Conservation (phyloP, 176 grass and related monocot genomes). For the Bromus sterilis region DNA sequence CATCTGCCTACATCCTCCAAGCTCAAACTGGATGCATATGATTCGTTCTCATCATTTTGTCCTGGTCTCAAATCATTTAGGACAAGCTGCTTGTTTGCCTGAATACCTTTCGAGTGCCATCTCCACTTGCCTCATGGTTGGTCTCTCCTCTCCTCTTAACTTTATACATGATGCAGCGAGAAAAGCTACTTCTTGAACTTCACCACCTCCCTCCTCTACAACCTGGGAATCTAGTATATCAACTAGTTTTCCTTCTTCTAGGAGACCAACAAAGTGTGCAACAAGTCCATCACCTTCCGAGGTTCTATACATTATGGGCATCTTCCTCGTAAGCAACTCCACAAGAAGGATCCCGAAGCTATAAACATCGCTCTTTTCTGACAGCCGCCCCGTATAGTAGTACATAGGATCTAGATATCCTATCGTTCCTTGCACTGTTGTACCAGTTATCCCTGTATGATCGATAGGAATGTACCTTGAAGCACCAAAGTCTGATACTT, state of each 20-base stretch:
- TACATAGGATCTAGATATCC: slow-evolving; percentile 37
- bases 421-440: slow-evolving; percentile 27
- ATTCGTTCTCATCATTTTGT: too few relatives aligned
- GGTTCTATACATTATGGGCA: background rate
- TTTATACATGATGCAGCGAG: slow-evolving; percentile 4
- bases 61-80: too few relatives aligned
- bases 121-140: background rate
- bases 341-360: slow-evolving; percentile 35
- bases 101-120: background rate
- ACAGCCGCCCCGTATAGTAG: slow-evolving; percentile 20
- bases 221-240: background rate
- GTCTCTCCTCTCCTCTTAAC: slow-evolving; percentile 2
- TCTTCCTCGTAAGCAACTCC: slow-evolving; percentile 23
- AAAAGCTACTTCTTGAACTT: background rate
- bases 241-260: background rate
- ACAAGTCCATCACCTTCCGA: background rate
- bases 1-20: too few relatives aligned
- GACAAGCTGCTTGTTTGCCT: too few relatives aligned
- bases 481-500: too few relatives aligned
- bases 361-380: slow-evolving; percentile 41
- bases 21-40: too few relatives aligned
- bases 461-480: too few relatives aligned
- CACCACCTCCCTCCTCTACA: background rate
- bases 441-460: background rate
- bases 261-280: background rate